phyloP scores from a whole-genome alignment of 75 land plant species.

The Sequoiadendron giganteum region DNA sequence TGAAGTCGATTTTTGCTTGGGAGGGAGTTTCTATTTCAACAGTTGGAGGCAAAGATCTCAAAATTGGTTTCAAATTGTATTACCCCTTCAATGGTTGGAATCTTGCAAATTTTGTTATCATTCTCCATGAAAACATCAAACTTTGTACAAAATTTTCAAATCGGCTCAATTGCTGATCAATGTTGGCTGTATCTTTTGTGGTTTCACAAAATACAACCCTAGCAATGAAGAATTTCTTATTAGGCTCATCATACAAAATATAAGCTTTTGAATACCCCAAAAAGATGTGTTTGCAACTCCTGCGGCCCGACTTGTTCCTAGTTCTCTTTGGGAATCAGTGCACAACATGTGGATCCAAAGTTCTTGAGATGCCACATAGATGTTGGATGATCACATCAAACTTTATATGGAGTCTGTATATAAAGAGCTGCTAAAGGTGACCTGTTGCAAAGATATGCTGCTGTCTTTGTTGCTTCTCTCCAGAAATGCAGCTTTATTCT shows the following conservation, averaged over 20 bases:
- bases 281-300: not conserved
- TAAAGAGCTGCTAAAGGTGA: not conserved
- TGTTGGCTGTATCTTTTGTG: not conserved
- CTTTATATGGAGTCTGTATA: not conserved
- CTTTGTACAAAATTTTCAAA: no score
- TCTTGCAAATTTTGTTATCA: no score
- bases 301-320: not conserved
- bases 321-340: not conserved
- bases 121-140: no score
- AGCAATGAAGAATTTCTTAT: not conserved
- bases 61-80: no score
- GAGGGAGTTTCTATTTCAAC: no score
- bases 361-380: not conserved
- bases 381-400: not conserved
- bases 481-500: not conserved
- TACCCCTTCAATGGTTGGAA: no score
- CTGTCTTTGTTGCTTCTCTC: slow-evolving; percentile 3
- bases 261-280: not conserved
- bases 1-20: no score
- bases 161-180: no score
- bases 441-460: not conserved
- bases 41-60: no score
- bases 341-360: slow-evolving; percentile 9
- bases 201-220: not conserved
- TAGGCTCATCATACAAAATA: not conserved